Evolutionary conservation across 768 basidiomycete genomes (phyloP).

Genomic region (Hygrocybe coccinea): DNA sequence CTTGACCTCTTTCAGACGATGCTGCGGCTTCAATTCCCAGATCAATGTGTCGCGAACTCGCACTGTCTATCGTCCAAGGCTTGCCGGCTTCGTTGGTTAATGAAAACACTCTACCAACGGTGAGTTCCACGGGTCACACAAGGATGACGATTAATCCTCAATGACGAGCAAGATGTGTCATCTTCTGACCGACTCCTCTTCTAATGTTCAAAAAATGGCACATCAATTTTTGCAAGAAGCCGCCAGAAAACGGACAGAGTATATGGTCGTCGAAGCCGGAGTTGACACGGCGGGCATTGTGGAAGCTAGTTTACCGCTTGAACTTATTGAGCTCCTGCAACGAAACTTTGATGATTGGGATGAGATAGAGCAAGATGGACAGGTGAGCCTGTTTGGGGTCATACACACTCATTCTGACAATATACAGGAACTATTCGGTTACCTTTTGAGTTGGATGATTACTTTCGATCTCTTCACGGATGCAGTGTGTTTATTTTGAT

Average conservation of each 20-base stretch:
- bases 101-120: constrained; percentile 60
- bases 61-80: constrained; percentile 63
- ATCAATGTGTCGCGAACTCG: constrained; percentile 60
- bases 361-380: constrained; percentile 33
- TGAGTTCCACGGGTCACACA: constrained; percentile 22
- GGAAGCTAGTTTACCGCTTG: constrained; percentile 55
- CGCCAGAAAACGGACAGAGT: constrained; percentile 69
- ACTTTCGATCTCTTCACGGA: constrained; percentile 77
- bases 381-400: constrained; percentile 25
- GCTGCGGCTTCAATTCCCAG: constrained; percentile 49
- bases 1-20: constrained; percentile 22
- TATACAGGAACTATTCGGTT: constrained; percentile 50
- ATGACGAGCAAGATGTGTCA: constrained; percentile 62
- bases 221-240: constrained; percentile 69
- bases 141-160: not conserved
- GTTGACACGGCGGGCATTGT: constrained; percentile 61
- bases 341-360: constrained; percentile 38
- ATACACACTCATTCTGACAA: not conserved
- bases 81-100: constrained; percentile 60
- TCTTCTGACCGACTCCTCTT: constrained; percentile 60
- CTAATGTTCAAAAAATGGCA: constrained; percentile 68
- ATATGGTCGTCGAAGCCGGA: constrained; percentile 82
- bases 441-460: constrained; percentile 87
- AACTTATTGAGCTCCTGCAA: constrained; percentile 62
- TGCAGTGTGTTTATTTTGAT: constrained; percentile 53